These are phyloP conservation scores for Wallacemonas sp. DNA, from an alignment of 208 protist species.

Conservation along the genomic window DNA sequence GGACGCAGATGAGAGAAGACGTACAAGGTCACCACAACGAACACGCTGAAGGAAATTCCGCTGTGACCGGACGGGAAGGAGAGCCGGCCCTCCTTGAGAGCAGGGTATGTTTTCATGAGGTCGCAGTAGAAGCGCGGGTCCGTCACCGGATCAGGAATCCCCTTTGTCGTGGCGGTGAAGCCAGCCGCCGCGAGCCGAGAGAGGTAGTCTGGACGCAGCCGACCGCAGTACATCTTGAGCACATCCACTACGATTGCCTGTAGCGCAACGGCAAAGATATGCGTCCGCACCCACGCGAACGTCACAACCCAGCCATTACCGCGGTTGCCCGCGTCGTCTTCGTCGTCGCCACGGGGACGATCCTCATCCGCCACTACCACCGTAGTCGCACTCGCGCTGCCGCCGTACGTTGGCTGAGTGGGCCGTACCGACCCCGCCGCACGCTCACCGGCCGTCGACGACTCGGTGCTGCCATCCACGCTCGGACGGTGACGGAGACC, in stretches of 20 bases:
- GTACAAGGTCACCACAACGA: slow-evolving; percentile 65
- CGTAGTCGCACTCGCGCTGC: too few relatives aligned
- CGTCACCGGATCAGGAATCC: slow-evolving; percentile 24
- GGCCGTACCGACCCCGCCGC: too few relatives aligned
- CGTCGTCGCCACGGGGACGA: neutral
- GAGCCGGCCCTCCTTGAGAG: slow-evolving; percentile 69
- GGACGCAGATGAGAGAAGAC: slow-evolving; percentile 63
- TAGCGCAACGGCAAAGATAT: slow-evolving; percentile 41
- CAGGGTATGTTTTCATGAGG: slow-evolving; percentile 28
- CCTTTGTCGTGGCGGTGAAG: slow-evolving; percentile 21
- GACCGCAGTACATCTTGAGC: slow-evolving; percentile 82
- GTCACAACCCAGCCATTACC: neutral
- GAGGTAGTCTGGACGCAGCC: slow-evolving; percentile 91
- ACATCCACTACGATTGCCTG: slow-evolving; percentile 37
- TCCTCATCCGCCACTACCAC: too few relatives aligned
- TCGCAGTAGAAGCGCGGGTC: slow-evolving; percentile 55
- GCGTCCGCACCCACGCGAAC: slow-evolving; percentile 58
- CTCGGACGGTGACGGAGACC: slow-evolving; percentile 15
- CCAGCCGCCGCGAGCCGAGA: slow-evolving; percentile 41
- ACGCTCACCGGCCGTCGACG: too few relatives aligned
- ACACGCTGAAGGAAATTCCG: slow-evolving; percentile 77
- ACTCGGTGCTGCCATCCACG: neutral
- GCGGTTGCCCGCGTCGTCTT: slow-evolving; percentile 11
- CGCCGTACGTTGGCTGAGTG: neutral
- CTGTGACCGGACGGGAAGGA: slow-evolving; percentile 94